These are phyloP conservation scores for Silene uniflora DNA, from an alignment of 148 eudicot genomes.

Conservation along the genomic window DNA sequence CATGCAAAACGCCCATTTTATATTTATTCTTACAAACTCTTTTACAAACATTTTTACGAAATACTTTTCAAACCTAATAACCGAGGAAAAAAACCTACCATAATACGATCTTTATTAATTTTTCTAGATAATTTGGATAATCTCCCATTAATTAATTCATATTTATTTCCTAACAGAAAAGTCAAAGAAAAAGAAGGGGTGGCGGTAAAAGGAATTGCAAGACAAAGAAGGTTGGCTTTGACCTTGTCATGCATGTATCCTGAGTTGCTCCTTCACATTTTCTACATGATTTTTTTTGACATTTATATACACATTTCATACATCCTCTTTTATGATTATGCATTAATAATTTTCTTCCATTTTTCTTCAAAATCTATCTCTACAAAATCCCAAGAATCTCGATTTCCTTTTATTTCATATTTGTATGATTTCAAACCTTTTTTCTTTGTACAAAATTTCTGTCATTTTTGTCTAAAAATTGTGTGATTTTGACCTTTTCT, in stretches of 20 bases:
- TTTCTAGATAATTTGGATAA: not conserved
- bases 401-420: conserved; percentile 8
- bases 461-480: no score
- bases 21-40: no score
- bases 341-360: not conserved
- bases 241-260: not conserved
- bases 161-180: not conserved
- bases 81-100: no score
- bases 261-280: not conserved
- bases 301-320: not conserved
- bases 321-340: not conserved
- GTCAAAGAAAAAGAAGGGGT: not conserved
- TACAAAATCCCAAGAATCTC: conserved; percentile 19
- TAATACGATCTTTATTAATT: no score
- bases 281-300: not conserved
- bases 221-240: not conserved
- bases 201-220: not conserved
- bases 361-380: conserved; percentile 6
- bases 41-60: no score
- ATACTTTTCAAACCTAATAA: no score
- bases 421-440: not conserved
- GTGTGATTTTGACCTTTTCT: no score
- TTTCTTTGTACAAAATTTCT: no score
- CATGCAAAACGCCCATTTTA: no score
- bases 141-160: no score